Conservation (phyloP, 2,329 filamentous ascomycete genomes). For the Samsoniella hepiali region DNA sequence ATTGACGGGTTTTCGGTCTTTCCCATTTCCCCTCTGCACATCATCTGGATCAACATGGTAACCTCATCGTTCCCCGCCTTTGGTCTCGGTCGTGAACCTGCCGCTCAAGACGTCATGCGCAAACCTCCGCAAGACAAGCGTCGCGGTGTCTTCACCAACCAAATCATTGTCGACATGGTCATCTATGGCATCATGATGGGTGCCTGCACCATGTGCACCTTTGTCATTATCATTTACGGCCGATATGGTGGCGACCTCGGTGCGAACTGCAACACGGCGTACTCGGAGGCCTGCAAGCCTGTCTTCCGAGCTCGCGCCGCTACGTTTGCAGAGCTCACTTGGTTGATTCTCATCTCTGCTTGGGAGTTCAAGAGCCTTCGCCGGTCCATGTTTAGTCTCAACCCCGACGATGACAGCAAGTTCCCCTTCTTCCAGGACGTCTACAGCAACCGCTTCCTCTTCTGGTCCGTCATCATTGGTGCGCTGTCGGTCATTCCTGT, state of each 20-base stretch:
- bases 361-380: conserved; percentile 77
- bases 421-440: conserved; percentile 60
- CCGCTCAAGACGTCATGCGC: conserved; percentile 72
- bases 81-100: conserved; percentile 76
- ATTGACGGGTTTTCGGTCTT: conserved; percentile 70
- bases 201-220: conserved; percentile 61
- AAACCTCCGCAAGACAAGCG: conserved; percentile 71
- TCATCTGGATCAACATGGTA: conserved; percentile 93
- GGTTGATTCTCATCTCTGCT: conserved; percentile 69
- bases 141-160: conserved; percentile 71
- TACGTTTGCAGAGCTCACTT: conserved; percentile 70
- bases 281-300: conserved; percentile 51
- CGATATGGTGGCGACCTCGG: conserved; percentile 56
- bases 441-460: conserved; percentile 67
- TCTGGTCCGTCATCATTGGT: conserved; percentile 62
- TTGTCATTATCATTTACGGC: conserved; percentile 62
- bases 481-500: conserved; percentile 62
- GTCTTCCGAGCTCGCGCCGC: conserved; percentile 70
- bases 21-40: conserved; percentile 79
- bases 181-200: conserved; percentile 79
- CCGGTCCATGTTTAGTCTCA: conserved; percentile 67
- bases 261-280: conserved; percentile 59
- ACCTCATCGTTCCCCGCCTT: conserved; percentile 86
- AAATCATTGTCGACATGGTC: conserved; percentile 75
- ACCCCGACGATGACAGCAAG: conserved; percentile 47